phyloP scores from a whole-genome alignment of 1,284 basidiomycete species.

The Rhodofomes roseus region DNA sequence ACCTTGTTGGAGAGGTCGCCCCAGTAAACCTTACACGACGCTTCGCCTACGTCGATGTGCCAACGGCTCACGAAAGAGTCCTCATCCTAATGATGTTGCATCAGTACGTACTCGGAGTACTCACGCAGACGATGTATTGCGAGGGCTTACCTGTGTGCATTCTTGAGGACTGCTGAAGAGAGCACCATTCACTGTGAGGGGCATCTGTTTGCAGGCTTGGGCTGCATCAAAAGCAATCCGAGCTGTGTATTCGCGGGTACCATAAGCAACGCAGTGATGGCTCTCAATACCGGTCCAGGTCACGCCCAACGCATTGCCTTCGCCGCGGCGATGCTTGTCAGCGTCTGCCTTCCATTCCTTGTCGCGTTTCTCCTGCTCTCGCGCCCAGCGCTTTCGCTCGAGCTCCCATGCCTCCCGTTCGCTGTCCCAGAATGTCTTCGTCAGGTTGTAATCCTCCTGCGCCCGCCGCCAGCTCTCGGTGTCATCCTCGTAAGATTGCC shows the following conservation, averaged over 20 bases:
- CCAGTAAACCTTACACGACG: constrained; percentile 19
- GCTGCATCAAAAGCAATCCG: constrained; percentile 12
- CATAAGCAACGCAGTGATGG: constrained; percentile 12
- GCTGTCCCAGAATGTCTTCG: neutral
- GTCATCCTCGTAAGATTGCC: neutral
- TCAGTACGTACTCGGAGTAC: no score
- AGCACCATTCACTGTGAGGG: constrained; percentile 12
- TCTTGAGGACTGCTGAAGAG: constrained; percentile 11
- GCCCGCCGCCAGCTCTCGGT: neutral
- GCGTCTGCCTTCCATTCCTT: neutral
- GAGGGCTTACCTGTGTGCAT: constrained; percentile 7
- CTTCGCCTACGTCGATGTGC: constrained; percentile 18
- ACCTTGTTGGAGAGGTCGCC: constrained; percentile 12
- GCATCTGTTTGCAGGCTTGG: constrained; percentile 17
- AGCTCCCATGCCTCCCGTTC: neutral
- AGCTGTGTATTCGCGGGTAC: constrained; percentile 16
- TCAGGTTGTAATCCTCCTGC: neutral
- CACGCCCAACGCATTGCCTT: constrained; percentile 13
- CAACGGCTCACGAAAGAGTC: constrained; percentile 17
- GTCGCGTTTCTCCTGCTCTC: neutral
- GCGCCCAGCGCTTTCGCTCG: neutral
- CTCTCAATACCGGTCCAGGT: constrained; percentile 15
- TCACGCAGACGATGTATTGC: no score
- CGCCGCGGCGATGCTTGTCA: neutral
- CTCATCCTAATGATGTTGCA: neutral